These are phyloP conservation scores for Xanthoconium purpureum DNA, from an alignment of 768 basidiomycete genomes.

Conservation along the genomic window DNA sequence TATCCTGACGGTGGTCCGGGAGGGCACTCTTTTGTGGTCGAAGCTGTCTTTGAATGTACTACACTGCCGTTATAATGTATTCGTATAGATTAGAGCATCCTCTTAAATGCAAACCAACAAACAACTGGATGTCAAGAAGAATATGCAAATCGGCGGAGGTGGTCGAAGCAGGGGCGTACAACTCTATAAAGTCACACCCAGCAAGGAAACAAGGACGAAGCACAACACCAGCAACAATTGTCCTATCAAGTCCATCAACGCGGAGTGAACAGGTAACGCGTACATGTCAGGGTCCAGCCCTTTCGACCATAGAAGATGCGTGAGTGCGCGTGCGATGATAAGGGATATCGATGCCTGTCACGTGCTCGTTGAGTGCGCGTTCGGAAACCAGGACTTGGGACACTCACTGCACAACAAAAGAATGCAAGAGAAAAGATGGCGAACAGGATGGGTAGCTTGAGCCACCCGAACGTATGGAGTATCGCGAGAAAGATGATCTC, in stretches of 20 bases:
- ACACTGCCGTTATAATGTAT: not conserved
- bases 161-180: not conserved
- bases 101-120: too few relatives aligned
- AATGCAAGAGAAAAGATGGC: conserved; percentile 62
- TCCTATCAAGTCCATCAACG: conserved; percentile 81
- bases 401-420: conserved; percentile 75
- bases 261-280: conserved; percentile 89
- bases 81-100: not conserved
- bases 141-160: not conserved
- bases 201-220: conserved; percentile 59
- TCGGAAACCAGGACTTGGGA: not conserved
- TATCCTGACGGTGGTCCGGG: conserved; percentile 30
- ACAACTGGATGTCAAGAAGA: too few relatives aligned
- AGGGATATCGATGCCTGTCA: conserved; percentile 70
- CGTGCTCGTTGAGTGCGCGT: not conserved
- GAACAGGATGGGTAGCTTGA: conserved; percentile 67
- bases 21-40: not conserved
- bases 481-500: conserved; percentile 70
- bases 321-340: conserved; percentile 59
- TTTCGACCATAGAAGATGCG: conserved; percentile 74
- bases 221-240: conserved; percentile 76
- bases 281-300: conserved; percentile 88
- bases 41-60: not conserved
- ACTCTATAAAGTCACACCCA: conserved; percentile 29
- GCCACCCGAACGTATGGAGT: conserved; percentile 72